These are phyloP conservation scores for Pholiota adiposa DNA, from an alignment of 1,284 basidiomycete species.

Conservation along the genomic window DNA sequence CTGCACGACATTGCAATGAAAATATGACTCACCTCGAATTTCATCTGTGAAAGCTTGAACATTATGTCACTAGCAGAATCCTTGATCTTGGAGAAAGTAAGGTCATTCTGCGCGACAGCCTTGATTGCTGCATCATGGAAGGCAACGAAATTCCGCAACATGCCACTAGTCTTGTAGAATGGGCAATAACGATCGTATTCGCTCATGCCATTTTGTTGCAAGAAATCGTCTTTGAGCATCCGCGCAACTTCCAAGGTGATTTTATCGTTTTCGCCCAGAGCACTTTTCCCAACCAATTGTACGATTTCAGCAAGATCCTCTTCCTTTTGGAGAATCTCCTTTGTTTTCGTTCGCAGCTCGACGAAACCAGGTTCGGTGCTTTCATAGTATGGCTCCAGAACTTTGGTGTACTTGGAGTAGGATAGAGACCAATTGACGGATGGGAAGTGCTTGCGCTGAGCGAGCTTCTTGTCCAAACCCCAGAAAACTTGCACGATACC, in stretches of 20 bases:
- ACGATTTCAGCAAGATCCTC: slow-evolving; percentile 99
- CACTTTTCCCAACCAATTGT: slow-evolving; percentile 98
- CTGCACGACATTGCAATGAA: slow-evolving; percentile 19
- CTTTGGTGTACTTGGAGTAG: slow-evolving; percentile 98
- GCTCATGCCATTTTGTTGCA: slow-evolving; percentile 99
- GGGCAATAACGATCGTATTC: slow-evolving; percentile 98
- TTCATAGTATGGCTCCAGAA: slow-evolving; percentile 95
- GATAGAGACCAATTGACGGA: slow-evolving; percentile 99
- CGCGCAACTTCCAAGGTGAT: slow-evolving; percentile 97
- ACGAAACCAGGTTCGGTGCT: slow-evolving; percentile 91
- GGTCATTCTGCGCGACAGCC: slow-evolving; percentile 83
- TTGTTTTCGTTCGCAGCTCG: slow-evolving; percentile 88
- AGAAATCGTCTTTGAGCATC: slow-evolving; percentile 98
- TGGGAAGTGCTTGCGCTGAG: slow-evolving; percentile 97
- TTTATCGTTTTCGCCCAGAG: slow-evolving; percentile 97
- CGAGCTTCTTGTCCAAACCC: slow-evolving; percentile 95
- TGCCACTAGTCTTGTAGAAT: slow-evolving; percentile 97
- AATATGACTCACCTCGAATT: slow-evolving; percentile 80
- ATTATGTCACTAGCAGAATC: slow-evolving; percentile 88
- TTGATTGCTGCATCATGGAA: slow-evolving; percentile 91
- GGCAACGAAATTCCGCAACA: slow-evolving; percentile 96
- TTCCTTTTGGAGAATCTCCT: slow-evolving; percentile 98
- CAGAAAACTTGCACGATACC: slow-evolving; percentile 99
- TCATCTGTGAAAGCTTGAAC: slow-evolving; percentile 98
- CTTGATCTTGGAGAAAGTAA: slow-evolving; percentile 94